phyloP scores from a whole-genome alignment of 441 rosid genomes.

The Omphalea diandra region DNA sequence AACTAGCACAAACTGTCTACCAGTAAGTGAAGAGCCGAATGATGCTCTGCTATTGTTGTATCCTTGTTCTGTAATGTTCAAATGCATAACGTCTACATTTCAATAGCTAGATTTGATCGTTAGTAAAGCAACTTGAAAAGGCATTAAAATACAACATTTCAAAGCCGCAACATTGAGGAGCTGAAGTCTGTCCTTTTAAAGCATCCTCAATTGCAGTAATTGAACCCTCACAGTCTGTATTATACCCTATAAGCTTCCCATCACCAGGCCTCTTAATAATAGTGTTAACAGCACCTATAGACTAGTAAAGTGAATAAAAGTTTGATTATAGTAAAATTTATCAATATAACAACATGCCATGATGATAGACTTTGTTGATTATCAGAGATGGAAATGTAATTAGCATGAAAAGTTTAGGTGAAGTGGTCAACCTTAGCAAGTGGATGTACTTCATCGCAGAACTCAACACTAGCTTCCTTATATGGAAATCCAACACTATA shows the following conservation, averaged over 20 bases:
- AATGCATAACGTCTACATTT: no score
- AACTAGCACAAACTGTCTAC: conserved; percentile 45
- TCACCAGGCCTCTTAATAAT: conserved; percentile 47
- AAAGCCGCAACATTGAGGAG: no score
- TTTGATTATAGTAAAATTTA: neutral
- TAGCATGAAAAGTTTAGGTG: neutral
- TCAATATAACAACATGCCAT: neutral
- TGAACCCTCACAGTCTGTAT: conserved; percentile 57
- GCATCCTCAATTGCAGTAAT: conserved; percentile 60
- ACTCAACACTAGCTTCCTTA: conserved; percentile 49
- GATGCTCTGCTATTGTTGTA: conserved; percentile 22
- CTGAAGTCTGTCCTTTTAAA: no score
- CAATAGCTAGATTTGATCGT: no score
- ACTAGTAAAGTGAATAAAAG: conserved; percentile 29
- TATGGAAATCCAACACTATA: conserved; percentile 53
- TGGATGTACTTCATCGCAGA: conserved; percentile 57
- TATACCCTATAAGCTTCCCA: conserved; percentile 53
- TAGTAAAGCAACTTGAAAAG: no score
- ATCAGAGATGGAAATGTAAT: neutral
- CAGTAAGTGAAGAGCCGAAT: conserved; percentile 30
- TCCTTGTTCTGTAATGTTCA: no score
- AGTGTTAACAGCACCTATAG: conserved; percentile 53
- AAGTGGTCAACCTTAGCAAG: conserved; percentile 53
- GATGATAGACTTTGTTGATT: neutral
- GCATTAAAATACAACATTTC: no score